Evolutionary conservation across 106 monocot genomes (phyloP).

Genomic region (Allium fistulosum): DNA sequence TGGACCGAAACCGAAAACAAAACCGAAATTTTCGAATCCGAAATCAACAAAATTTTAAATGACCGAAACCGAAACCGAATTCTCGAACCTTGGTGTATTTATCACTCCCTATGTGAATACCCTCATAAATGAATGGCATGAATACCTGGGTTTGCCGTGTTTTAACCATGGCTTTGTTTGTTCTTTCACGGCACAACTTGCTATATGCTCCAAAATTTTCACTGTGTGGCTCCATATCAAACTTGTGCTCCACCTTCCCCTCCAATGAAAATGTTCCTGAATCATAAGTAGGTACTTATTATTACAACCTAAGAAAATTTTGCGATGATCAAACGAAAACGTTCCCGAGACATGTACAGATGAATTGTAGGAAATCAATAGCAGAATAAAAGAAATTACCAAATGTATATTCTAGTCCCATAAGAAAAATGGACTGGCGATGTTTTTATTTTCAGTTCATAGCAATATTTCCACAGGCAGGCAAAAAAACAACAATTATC

Average conservation of each 20-base stretch:
- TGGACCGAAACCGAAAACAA: too few species aligned
- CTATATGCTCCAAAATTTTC: conserved; percentile 81
- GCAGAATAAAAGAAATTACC: background rate
- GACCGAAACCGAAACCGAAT: too few species aligned
- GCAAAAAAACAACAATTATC: too few species aligned
- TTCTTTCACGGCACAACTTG: conserved; percentile 93
- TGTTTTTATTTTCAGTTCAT: too few species aligned
- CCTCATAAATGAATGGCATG: background rate
- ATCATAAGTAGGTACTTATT: background rate
- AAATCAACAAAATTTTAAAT: too few species aligned
- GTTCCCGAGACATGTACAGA: background rate
- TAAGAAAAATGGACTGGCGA: too few species aligned
- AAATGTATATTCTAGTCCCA: too few species aligned
- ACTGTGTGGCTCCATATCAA: conserved; percentile 98
- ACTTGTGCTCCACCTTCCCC: conserved; percentile 96
- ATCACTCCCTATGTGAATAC: too few species aligned
- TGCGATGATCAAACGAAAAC: background rate
- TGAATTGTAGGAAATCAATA: background rate
- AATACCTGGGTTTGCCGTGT: conserved; percentile 89
- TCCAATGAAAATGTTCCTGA: conserved; percentile 78
- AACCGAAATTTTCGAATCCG: too few species aligned
- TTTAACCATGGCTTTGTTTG: conserved; percentile 73
- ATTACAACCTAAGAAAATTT: background rate
- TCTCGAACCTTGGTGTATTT: too few species aligned
- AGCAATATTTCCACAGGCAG: too few species aligned